A percentile compares a stretch with the other conserved stretches of the same genome.
Evolutionary conservation across 2,329 filamentous ascomycete genomes (phyloP).

Genomic region (Neonectria magnoliae): DNA sequence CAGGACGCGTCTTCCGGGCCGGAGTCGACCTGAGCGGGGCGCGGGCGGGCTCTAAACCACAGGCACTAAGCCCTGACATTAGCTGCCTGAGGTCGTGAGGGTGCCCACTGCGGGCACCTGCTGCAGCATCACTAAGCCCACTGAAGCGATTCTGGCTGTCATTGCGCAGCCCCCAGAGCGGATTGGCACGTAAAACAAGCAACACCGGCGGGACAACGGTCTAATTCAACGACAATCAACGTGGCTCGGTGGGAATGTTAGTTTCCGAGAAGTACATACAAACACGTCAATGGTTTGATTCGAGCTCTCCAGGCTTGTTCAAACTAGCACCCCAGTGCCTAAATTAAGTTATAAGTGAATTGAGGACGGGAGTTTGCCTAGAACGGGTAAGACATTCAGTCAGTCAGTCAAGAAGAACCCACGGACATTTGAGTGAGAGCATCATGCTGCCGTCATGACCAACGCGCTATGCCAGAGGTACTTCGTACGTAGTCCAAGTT

Average conservation of each 20-base stretch:
- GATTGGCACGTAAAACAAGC: conserved; percentile 1
- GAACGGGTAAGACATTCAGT: neutral
- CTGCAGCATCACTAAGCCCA: conserved; percentile 21
- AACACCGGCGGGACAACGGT: neutral
- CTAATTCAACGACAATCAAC: conserved; percentile 19
- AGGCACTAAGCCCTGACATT: conserved; percentile 3
- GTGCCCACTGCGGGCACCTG: conserved; percentile 18
- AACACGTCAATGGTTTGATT: neutral
- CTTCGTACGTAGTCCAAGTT: no score
- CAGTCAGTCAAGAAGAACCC: neutral
- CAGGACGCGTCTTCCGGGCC: conserved; percentile 14
- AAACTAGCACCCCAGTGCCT: neutral
- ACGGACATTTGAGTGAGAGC: neutral
- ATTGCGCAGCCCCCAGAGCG: neutral
- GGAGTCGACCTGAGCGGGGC: neutral
- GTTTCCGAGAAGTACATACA: neutral
- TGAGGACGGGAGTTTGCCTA: neutral
- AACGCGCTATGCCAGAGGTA: neutral
- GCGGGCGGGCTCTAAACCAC: neutral
- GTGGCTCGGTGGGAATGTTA: neutral
- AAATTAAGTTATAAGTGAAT: neutral
- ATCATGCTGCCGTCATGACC: conserved; percentile 8
- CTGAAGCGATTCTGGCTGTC: conserved; percentile 12
- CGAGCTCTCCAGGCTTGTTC: neutral
- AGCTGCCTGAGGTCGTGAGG: neutral